Evolutionary conservation across 2,329 filamentous ascomycete genomes (phyloP).

Genomic region (Fusarium solani-melongenae): DNA sequence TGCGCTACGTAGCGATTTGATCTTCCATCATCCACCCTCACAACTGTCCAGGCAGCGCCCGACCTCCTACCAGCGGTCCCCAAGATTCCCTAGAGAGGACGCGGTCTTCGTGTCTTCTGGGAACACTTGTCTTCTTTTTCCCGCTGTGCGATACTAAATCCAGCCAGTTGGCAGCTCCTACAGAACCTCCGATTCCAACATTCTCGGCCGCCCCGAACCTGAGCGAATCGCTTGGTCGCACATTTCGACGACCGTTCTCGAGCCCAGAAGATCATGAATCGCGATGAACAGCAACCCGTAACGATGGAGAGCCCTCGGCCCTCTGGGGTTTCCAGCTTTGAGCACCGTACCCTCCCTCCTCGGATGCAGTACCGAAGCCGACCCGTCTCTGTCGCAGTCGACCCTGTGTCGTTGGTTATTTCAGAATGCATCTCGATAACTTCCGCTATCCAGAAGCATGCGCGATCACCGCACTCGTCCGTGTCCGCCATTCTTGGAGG

Average conservation of each 20-base stretch:
- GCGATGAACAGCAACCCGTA: slow-evolving; percentile 44
- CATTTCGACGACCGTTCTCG: slow-evolving; percentile 25
- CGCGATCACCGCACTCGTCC: slow-evolving; percentile 93
- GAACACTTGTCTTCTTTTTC: slow-evolving; percentile 4
- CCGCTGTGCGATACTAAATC: neutral
- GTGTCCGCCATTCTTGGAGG: slow-evolving; percentile 95
- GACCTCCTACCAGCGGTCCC: slow-evolving; percentile 9
- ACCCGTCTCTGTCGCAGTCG: slow-evolving; percentile 82
- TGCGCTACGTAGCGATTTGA: slow-evolving; percentile 30
- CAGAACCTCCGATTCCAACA: slow-evolving; percentile 4
- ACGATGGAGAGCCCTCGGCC: slow-evolving; percentile 42
- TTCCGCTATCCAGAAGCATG: slow-evolving; percentile 97
- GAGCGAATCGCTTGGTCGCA: slow-evolving; percentile 22
- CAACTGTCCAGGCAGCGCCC: slow-evolving; percentile 20
- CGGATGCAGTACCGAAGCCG: slow-evolving; percentile 70
- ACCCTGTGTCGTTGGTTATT: slow-evolving; percentile 92
- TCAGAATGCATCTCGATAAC: slow-evolving; percentile 99
- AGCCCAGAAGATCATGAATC: slow-evolving; percentile 46
- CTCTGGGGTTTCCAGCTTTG: slow-evolving; percentile 32
- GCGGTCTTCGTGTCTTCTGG: slow-evolving; percentile 20
- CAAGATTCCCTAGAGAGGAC: slow-evolving; percentile 19
- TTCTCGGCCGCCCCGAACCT: slow-evolving; percentile 2
- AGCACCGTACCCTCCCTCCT: slow-evolving; percentile 47
- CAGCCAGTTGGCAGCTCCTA: slow-evolving; percentile 8
- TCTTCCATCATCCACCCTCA: slow-evolving; percentile 33